Conservation (phyloP, 1,284 basidiomycete species). For the Pseudozyma thailandica region DNA sequence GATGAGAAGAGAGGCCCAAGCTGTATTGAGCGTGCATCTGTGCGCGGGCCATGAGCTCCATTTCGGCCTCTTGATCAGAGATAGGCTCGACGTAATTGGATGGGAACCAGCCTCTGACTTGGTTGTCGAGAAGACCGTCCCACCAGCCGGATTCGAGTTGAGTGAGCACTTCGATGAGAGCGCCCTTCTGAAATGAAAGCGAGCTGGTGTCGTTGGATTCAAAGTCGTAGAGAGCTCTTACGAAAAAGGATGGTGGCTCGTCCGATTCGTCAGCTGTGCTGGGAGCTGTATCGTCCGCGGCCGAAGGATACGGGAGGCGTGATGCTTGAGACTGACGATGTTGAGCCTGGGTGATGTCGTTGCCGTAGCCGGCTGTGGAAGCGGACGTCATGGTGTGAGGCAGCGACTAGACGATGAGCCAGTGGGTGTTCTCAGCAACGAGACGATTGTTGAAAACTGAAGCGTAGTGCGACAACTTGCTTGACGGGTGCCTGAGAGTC, state of each 20-base stretch:
- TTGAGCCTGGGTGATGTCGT: neutral
- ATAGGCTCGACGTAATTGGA: slow-evolving; percentile 90
- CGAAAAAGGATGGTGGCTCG: slow-evolving; percentile 75
- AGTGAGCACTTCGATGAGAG: slow-evolving; percentile 92
- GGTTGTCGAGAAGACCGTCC: slow-evolving; percentile 85
- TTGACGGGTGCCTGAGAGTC: neutral
- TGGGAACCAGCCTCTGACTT: slow-evolving; percentile 88
- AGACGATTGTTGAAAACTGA: too few relatives aligned
- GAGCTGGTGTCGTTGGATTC: slow-evolving; percentile 79
- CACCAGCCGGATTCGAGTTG: slow-evolving; percentile 96
- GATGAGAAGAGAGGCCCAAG: slow-evolving; percentile 25
- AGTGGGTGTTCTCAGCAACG: too few relatives aligned
- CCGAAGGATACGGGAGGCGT: slow-evolving; percentile 11
- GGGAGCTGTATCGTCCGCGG: slow-evolving; percentile 9
- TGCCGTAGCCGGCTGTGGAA: slow-evolving; percentile 24
- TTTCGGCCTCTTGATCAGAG: slow-evolving; percentile 76
- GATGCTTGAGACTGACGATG: slow-evolving; percentile 5
- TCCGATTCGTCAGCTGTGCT: slow-evolving; percentile 34
- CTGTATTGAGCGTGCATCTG: slow-evolving; percentile 35
- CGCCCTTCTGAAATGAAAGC: slow-evolving; percentile 84
- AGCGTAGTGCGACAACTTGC: too few relatives aligned
- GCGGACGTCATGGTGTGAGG: slow-evolving; percentile 23
- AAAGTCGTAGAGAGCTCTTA: slow-evolving; percentile 92
- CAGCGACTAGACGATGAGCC: neutral
- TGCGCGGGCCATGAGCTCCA: slow-evolving; percentile 39